phyloP scores from a whole-genome alignment of 805 yeast species.

The Hanseniaspora clermontiae region DNA sequence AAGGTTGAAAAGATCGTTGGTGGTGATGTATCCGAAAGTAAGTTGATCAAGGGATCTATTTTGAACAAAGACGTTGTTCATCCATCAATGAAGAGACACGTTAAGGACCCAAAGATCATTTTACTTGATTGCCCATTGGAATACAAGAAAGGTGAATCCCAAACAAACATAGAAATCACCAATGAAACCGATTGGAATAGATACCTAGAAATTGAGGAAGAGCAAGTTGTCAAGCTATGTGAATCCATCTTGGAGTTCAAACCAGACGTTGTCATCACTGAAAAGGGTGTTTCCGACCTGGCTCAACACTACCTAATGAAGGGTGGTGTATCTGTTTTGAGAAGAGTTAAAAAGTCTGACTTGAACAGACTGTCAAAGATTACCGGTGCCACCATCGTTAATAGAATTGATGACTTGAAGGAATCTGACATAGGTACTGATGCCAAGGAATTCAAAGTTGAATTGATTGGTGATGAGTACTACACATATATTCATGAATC shows the following conservation, averaged over 20 bases:
- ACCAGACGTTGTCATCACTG: conserved; percentile 92
- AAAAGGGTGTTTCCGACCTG: conserved; percentile 93
- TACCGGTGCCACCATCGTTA: conserved; percentile 94
- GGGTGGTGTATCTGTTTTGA: conserved; percentile 81
- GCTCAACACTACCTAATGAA: conserved; percentile 93
- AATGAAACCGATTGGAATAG: conserved; percentile 95
- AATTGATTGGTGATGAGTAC: conserved; percentile 94
- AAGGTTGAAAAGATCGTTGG: conserved; percentile 96
- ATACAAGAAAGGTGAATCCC: conserved; percentile 97
- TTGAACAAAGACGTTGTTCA: conserved; percentile 96
- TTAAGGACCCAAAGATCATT: conserved; percentile 79
- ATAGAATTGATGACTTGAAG: conserved; percentile 85
- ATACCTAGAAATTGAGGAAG: conserved; percentile 91
- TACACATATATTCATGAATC: conserved; percentile 76
- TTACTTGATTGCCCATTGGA: conserved; percentile 93
- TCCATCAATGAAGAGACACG: conserved; percentile 87
- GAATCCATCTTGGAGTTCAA: conserved; percentile 71
- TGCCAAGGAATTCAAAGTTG: conserved; percentile 87
- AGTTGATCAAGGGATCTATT: conserved; percentile 80
- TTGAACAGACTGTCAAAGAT: conserved; percentile 94
- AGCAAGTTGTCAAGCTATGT: conserved; percentile 80
- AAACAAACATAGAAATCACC: conserved; percentile 92
- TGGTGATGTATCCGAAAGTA: conserved; percentile 72
- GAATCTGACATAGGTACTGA: conserved; percentile 79
- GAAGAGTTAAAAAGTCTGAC: conserved; percentile 92